Evolutionary conservation across 179 eudicot species (phyloP).

Genomic region (Beta macrorhiza): DNA sequence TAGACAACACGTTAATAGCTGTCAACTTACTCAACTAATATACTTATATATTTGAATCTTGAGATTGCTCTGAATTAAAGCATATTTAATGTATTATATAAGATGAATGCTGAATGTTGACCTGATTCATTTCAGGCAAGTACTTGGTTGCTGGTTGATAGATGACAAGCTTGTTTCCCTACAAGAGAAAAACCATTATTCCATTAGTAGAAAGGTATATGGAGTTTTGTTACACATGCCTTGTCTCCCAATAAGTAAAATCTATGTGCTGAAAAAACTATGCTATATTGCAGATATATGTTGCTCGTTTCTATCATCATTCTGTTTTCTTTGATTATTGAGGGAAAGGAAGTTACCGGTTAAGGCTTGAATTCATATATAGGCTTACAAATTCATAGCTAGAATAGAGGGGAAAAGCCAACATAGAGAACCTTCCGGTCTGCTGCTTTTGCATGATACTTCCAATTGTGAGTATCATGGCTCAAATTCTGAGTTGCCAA

Average conservation of each 20-base stretch:
- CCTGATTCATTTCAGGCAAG: conserved; percentile 40
- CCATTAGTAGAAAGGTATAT: conserved; percentile 7
- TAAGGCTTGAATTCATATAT: too few relatives aligned
- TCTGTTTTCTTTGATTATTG: not conserved
- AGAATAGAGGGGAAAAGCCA: not conserved
- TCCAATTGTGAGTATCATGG: conserved; percentile 14
- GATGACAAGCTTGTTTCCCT: conserved; percentile 41
- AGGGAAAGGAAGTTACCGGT: not conserved
- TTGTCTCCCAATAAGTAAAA: not conserved
- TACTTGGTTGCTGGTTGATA: conserved; percentile 42
- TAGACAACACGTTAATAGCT: not conserved
- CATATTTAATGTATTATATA: not conserved
- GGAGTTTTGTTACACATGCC: conserved; percentile 1
- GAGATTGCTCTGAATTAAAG: not conserved
- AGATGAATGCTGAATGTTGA: conserved; percentile 19
- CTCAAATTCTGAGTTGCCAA: not conserved
- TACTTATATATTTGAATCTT: too few relatives aligned
- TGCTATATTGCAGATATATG: not conserved
- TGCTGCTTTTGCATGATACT: conserved; percentile 37
- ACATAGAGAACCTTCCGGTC: conserved; percentile 33
- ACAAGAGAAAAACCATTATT: conserved; percentile 19
- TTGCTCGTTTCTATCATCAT: not conserved
- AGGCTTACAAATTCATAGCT: not conserved
- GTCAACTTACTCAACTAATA: not conserved
- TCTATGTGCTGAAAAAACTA: not conserved